Evolutionary conservation across 1,139 yeast species (phyloP).

Genomic region (Yamadazyma spencermartinsiae): DNA sequence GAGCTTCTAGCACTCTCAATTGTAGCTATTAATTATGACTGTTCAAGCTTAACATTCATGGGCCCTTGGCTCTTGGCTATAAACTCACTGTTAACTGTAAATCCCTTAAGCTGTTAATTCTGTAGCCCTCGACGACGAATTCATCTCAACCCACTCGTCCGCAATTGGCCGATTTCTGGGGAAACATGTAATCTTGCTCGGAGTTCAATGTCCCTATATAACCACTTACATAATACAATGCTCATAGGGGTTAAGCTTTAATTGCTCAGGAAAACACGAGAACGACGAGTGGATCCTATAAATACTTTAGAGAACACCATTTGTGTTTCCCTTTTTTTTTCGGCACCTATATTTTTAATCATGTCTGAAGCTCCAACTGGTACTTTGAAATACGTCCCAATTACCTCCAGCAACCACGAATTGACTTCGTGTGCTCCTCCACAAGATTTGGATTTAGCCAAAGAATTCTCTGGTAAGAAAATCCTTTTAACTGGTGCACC

Average conservation of each 20-base stretch:
- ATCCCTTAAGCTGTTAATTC: too few species aligned
- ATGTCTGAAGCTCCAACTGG: constrained; percentile 47
- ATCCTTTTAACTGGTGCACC: constrained; percentile 81
- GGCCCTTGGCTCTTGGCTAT: too few species aligned
- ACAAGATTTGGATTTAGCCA: constrained; percentile 47
- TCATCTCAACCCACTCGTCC: too few species aligned
- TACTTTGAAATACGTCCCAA: constrained; percentile 59
- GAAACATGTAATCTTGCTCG: too few species aligned
- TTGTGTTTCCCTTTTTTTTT: too few species aligned
- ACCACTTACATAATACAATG: not conserved
- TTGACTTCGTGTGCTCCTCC: constrained; percentile 59
- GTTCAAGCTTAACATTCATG: too few species aligned
- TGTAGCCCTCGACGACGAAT: too few species aligned
- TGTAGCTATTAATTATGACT: too few species aligned
- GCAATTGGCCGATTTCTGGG: too few species aligned
- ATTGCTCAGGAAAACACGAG: not conserved
- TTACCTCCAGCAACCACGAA: constrained; percentile 41
- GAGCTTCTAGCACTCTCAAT: too few species aligned
- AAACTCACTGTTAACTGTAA: too few species aligned
- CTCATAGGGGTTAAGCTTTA: not conserved
- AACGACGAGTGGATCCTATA: not conserved
- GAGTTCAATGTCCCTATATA: not conserved
- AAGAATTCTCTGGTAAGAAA: constrained; percentile 49
- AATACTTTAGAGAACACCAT: too few species aligned
- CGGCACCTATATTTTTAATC: not conserved